These are phyloP conservation scores for Sclerotiophoma versabilis DNA, from an alignment of 2,329 filamentous ascomycete genomes.

Conservation along the genomic window DNA sequence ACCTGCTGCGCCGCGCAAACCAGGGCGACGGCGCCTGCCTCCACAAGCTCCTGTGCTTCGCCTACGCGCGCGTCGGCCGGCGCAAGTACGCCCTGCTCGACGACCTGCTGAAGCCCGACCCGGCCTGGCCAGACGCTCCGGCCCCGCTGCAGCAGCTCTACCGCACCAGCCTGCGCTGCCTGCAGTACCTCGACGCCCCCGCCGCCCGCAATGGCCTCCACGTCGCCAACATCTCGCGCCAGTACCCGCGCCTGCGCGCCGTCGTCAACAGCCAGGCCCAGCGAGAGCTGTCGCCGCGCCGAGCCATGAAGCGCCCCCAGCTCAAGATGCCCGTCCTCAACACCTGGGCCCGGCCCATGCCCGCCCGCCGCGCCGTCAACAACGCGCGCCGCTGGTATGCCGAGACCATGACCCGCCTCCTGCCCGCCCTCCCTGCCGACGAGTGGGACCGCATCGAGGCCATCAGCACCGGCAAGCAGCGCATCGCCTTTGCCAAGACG, in stretches of 20 bases:
- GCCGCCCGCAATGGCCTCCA: conserved; percentile 19
- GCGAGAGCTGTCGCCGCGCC: conserved; percentile 25
- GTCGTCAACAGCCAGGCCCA: conserved; percentile 37
- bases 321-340: conserved; percentile 54
- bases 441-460: conserved; percentile 55
- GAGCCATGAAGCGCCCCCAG: conserved; percentile 31
- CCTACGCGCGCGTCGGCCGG: conserved; percentile 65
- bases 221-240: conserved; percentile 38
- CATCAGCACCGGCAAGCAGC: conserved; percentile 47
- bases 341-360: conserved; percentile 56
- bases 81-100: conserved; percentile 56
- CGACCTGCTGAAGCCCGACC: conserved; percentile 35
- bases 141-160: conserved; percentile 48
- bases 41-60: conserved; percentile 59
- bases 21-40: conserved; percentile 61
- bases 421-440: conserved; percentile 53
- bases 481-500: conserved; percentile 31
- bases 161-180: conserved; percentile 38
- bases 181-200: conserved; percentile 44
- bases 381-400: conserved; percentile 55
- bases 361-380: conserved; percentile 53
- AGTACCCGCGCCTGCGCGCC: conserved; percentile 40
- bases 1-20: conserved; percentile 62
- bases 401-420: conserved; percentile 49
- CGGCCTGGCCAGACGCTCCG: conserved; percentile 1